Base-by-base conservation (phyloP, 2,329 filamentous ascomycete species). In the Fusarium globosum region DNA sequence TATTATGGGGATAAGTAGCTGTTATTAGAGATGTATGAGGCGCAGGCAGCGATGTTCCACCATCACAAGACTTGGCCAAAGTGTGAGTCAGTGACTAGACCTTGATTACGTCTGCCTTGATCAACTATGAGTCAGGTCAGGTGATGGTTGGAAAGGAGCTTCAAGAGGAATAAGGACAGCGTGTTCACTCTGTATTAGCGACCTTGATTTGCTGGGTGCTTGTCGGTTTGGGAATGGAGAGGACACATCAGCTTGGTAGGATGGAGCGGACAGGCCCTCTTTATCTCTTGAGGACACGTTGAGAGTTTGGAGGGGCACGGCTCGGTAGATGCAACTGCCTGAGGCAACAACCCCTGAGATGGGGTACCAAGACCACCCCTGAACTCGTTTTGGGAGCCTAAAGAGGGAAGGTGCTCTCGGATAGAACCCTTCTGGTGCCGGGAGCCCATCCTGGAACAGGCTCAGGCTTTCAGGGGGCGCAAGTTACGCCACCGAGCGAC, bases 271-370 rank as follows among this genome's bases (percentile, higher is more conserved):
- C 58, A 65, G 73, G 73, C 65, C 61, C 72, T 80, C 78, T 82
- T 83, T 83, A 83, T 82, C 76, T 81, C 75, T 78, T 74, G 71
- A 80, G 79, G 79, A 78, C 79, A 80, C 79, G 79, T 80, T 74
- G 73, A 77, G 60, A 59, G 52, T 76, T 76, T 69, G 56, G 59
- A 59, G 52, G 69, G 60, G 64, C 59, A 53, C 45, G 57, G 55
- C 48, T 61, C 42, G 55, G 20, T 15, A 48, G 56, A 67, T 72
- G 12, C 35, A 39, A 48, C 3, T 75, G 80, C 80, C 80, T 81
- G 77, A 81, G 80, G 80, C 78, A 64, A 4, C 52, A 64, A 69
- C 65, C 72, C 76, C 71, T 73, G 71, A 72, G 58, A 61, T 55
- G 36, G 41, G 18, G 49, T 52, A 52, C 49, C 30, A 36, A 52